phyloP scores from a whole-genome alignment of 1,139 yeast species.

The Saccharomycopsis hybrid region DNA sequence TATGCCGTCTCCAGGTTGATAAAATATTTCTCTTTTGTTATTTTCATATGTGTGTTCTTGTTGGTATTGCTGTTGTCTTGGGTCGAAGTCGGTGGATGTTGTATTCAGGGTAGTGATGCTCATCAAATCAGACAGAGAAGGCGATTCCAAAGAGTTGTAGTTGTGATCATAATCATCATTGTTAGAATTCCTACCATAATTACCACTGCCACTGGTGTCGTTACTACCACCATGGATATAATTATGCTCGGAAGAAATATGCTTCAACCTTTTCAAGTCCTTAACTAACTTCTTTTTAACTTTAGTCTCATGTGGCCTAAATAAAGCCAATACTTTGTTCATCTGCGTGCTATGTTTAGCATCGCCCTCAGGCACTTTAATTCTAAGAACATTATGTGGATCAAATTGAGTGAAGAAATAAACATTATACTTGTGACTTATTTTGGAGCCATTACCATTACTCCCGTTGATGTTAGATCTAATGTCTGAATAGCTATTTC shows the following conservation, averaged over 20 bases:
- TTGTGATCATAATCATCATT: slow-evolving; percentile 4
- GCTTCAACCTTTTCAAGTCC: slow-evolving; percentile 24
- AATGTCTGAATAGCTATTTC: slow-evolving; percentile 20
- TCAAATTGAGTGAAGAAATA: slow-evolving; percentile 27
- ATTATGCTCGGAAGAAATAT: slow-evolving; percentile 20
- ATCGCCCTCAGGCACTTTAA: slow-evolving; percentile 3
- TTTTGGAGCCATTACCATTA: slow-evolving; percentile 24
- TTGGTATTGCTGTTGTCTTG: slow-evolving; percentile 4
- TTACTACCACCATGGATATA: slow-evolving; percentile 13
- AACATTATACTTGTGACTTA: slow-evolving; percentile 30
- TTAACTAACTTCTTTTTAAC: slow-evolving; percentile 38
- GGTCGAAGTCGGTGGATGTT: neutral
- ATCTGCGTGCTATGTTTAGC: neutral
- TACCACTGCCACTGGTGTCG: neutral
- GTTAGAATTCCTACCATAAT: too few relatives aligned
- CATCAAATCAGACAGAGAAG: neutral
- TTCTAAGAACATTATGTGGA: neutral
- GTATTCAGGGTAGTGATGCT: neutral
- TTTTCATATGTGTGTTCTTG: slow-evolving; percentile 21
- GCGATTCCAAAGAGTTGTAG: neutral
- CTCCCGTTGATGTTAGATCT: slow-evolving; percentile 26
- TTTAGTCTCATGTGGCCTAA: slow-evolving; percentile 47
- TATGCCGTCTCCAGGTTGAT: slow-evolving; percentile 52
- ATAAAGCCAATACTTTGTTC: slow-evolving; percentile 39
- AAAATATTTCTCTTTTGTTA: slow-evolving; percentile 29